Percentiles rank a stretch among this genome's conserved stretches.
These are phyloP conservation scores for Mrakia blollopis DNA, from an alignment of 768 basidiomycete genomes.

Conservation along the genomic window DNA sequence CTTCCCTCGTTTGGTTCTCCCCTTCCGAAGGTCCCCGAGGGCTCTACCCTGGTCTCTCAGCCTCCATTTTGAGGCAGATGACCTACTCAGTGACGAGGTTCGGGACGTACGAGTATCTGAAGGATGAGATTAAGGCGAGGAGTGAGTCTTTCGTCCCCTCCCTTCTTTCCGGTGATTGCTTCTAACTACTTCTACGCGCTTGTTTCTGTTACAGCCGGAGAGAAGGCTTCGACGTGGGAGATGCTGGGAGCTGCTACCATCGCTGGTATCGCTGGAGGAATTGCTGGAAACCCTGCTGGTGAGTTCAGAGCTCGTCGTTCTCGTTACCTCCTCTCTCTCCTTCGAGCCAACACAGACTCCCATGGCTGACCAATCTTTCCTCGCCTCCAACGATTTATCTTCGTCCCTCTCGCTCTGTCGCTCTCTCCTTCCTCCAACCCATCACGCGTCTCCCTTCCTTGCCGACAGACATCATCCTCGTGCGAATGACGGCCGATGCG, in stretches of 20 bases:
- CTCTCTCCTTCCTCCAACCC: not conserved
- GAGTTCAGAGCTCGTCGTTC: no score
- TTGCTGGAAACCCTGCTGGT: constrained; percentile 33
- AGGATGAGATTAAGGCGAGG: constrained; percentile 20
- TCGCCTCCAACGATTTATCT: not conserved
- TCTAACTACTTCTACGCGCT: no score
- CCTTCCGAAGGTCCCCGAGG: constrained; percentile 19
- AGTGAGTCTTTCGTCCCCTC: not conserved
- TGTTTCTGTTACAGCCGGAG: not conserved
- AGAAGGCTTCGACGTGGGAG: constrained; percentile 15
- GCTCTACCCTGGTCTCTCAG: constrained; percentile 30
- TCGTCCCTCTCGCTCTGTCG: not conserved
- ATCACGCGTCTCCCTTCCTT: not conserved
- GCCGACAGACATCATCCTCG: constrained; percentile 45
- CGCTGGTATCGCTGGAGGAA: constrained; percentile 31
- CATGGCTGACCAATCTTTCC: no score
- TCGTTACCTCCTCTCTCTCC: no score
- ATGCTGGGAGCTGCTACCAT: constrained; percentile 28
- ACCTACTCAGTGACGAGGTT: constrained; percentile 32
- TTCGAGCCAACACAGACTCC: not conserved
- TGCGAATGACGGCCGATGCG: constrained; percentile 84
- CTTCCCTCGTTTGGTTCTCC: not conserved
- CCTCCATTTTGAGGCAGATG: constrained; percentile 29
- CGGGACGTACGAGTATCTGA: constrained; percentile 32
- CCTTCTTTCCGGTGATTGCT: not conserved